Conservation (phyloP, 805 yeast species). For the Wickerhamomyces bovis region DNA sequence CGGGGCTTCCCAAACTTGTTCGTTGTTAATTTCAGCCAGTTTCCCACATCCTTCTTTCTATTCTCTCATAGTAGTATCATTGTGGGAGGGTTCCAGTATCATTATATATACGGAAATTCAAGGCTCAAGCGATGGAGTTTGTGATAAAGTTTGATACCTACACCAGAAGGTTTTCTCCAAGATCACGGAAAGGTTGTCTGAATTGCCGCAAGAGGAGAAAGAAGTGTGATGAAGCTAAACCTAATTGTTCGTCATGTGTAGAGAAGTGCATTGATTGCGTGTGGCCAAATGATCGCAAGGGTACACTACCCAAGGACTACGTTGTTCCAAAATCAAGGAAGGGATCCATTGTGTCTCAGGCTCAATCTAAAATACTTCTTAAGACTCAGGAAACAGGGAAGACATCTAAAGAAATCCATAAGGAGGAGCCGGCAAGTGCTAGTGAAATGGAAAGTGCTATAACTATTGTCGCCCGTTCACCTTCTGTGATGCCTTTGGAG, state of each 20-base stretch:
- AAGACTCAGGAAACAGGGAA: background rate
- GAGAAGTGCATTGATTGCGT: conserved; percentile 26
- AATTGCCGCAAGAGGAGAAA: conserved; percentile 48
- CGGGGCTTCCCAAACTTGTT: too few relatives aligned
- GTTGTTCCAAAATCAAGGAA: background rate
- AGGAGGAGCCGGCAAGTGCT: background rate
- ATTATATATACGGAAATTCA: background rate
- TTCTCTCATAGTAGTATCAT: too few relatives aligned
- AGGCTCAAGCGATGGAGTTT: conserved; percentile 4
- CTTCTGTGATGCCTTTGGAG: background rate
- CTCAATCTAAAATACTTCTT: background rate
- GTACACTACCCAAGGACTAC: background rate
- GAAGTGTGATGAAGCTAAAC: conserved; percentile 53
- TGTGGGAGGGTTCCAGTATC: too few relatives aligned
- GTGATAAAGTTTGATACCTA: conserved; percentile 2
- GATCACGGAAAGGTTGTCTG: conserved; percentile 18
- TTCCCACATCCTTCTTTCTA: too few relatives aligned
- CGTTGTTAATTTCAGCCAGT: too few relatives aligned
- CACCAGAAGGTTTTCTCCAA: conserved; percentile 1
- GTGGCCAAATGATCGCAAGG: conserved; percentile 15
- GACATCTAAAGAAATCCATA: too few relatives aligned
- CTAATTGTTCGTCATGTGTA: conserved; percentile 36
- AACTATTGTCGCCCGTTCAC: background rate
- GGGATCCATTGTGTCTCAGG: background rate
- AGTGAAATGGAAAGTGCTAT: background rate